Conservation (phyloP, 345 rosid species). For the Cardamine chenopodiifolia region DNA sequence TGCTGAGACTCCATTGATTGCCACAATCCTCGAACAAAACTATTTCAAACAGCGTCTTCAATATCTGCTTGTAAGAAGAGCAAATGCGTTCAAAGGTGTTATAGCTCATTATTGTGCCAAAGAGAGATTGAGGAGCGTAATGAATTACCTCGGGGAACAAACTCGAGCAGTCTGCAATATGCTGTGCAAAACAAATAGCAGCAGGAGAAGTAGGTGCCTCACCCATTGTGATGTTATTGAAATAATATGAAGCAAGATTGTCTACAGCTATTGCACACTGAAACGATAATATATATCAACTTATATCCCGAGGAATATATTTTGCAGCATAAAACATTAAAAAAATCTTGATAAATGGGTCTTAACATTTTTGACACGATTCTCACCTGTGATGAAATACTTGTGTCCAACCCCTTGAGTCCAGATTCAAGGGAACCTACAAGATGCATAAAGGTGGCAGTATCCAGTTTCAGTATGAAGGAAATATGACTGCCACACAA, state of each 20-base stretch:
- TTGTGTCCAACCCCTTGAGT: slow-evolving; percentile 87
- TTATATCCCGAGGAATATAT: slow-evolving; percentile 6
- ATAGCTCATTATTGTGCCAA: slow-evolving; percentile 1
- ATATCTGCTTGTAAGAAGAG: slow-evolving; percentile 62
- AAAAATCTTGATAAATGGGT: neutral
- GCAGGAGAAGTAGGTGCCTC: slow-evolving; percentile 81
- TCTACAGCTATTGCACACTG: slow-evolving; percentile 98
- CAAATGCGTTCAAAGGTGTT: neutral
- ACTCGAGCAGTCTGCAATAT: slow-evolving; percentile 88
- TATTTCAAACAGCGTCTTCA: slow-evolving; percentile 92
- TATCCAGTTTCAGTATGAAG: slow-evolving; percentile 78
- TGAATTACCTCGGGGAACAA: slow-evolving; percentile 88
- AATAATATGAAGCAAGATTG: slow-evolving; percentile 92
- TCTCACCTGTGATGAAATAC: slow-evolving; percentile 89
- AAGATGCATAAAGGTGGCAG: slow-evolving; percentile 86
- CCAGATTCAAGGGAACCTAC: slow-evolving; percentile 97
- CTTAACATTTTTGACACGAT: slow-evolving; percentile 12
- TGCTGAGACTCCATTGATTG: slow-evolving; percentile 98
- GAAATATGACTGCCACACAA: slow-evolving; percentile 74
- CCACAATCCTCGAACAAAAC: slow-evolving; percentile 95
- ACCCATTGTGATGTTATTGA: slow-evolving; percentile 95
- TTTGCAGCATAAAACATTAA: neutral
- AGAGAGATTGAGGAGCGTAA: neutral
- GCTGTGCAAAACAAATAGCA: slow-evolving; percentile 77
- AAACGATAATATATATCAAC: slow-evolving; percentile 19